Percentiles rank a stretch among this genome's conserved stretches.
phyloP scores from a whole-genome alignment of 2,329 filamentous ascomycete species.

The Achaetomium macrosporum region DNA sequence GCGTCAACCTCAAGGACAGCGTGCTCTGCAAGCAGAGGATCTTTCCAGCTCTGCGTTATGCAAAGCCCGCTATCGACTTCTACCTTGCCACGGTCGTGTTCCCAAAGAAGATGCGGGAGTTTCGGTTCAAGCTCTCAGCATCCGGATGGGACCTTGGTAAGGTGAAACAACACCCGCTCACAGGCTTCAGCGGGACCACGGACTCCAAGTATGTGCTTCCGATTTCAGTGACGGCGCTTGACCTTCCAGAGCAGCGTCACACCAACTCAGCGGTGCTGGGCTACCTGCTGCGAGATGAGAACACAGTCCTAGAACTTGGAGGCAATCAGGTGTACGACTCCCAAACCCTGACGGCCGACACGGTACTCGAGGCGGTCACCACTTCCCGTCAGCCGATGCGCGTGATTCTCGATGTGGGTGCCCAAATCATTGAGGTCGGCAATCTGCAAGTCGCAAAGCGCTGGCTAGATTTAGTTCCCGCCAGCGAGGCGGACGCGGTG shows the following conservation, averaged over 20 bases:
- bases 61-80: conserved; percentile 52
- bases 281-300: conserved; percentile 46
- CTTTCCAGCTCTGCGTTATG: conserved; percentile 47
- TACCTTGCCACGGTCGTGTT: conserved; percentile 62
- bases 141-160: conserved; percentile 59
- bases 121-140: conserved; percentile 55
- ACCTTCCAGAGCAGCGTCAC: conserved; percentile 49
- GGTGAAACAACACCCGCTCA: conserved; percentile 39
- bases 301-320: conserved; percentile 44
- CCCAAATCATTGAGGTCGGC: conserved; percentile 50
- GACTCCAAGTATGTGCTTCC: conserved; percentile 57
- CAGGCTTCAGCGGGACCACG: conserved; percentile 70
- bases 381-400: conserved; percentile 43
- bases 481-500: conserved; percentile 39
- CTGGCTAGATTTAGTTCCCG: conserved; percentile 40
- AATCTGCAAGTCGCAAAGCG: conserved; percentile 47
- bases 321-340: conserved; percentile 27
- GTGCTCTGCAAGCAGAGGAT: conserved; percentile 41
- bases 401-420: conserved; percentile 59
- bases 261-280: conserved; percentile 60
- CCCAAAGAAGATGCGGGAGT: conserved; percentile 58
- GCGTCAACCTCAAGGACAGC: conserved; percentile 55
- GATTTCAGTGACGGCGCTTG: conserved; percentile 54
- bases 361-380: conserved; percentile 41
- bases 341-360: conserved; percentile 41